phyloP scores from a whole-genome alignment of 176 grass and related monocot genomes.

The Triticum dicoccoides region DNA sequence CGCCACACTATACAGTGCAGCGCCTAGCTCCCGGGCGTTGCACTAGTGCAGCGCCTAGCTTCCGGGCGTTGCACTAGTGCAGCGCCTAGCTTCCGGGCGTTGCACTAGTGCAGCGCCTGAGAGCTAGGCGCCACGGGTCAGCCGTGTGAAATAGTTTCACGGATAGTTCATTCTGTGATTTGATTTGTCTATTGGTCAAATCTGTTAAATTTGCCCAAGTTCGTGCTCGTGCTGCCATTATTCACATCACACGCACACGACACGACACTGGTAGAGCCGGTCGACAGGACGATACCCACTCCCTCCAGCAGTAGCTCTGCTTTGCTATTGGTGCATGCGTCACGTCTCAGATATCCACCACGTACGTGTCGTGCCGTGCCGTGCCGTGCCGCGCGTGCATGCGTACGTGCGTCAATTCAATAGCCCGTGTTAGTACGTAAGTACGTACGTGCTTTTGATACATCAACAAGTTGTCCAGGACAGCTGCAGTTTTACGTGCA shows the following conservation, averaged over 20 bases:
- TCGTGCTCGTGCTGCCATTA: neutral
- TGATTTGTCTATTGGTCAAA: too few species aligned
- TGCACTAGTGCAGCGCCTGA: too few species aligned
- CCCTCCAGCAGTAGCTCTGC: neutral
- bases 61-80: too few species aligned
- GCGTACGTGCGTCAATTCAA: neutral
- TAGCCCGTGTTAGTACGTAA: neutral
- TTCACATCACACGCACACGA: neutral
- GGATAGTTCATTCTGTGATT: too few species aligned
- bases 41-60: too few species aligned
- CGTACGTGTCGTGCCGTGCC: neutral
- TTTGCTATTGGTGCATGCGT: slow-evolving; percentile 1
- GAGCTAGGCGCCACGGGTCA: too few species aligned
- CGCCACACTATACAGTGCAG: too few species aligned
- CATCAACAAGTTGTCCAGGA: neutral
- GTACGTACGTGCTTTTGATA: neutral
- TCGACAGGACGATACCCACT: neutral
- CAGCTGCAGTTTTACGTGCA: neutral
- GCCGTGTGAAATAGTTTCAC: too few species aligned
- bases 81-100: too few species aligned
- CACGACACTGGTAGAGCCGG: neutral
- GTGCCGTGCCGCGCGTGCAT: neutral
- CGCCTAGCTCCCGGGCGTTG: too few species aligned
- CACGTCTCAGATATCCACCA: neutral
- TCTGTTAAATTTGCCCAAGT: neutral